Evolutionary conservation across 2,329 filamentous ascomycete genomes (phyloP).

Genomic region (Calycina herbarum): DNA sequence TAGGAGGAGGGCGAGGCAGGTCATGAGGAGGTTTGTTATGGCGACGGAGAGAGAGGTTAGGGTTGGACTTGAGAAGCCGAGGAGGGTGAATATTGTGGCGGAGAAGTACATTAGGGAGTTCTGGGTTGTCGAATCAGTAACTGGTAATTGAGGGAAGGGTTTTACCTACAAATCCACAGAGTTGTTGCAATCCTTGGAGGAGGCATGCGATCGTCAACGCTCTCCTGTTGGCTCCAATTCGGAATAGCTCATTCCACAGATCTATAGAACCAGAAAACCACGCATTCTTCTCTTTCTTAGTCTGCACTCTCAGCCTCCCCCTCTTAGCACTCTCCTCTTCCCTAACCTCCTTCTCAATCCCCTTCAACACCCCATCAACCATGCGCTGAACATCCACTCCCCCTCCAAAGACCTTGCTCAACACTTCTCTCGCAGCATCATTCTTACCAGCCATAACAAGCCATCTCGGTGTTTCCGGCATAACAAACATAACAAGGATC

Average conservation of each 20-base stretch:
- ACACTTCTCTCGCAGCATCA: slow-evolving; percentile 61
- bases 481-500: slow-evolving; percentile 62
- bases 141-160: background rate
- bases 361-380: slow-evolving; percentile 61
- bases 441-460: slow-evolving; percentile 68
- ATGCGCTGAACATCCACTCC: slow-evolving; percentile 45
- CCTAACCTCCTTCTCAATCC: slow-evolving; percentile 73
- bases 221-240: slow-evolving; percentile 64
- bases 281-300: slow-evolving; percentile 23
- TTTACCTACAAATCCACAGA: slow-evolving; percentile 73
- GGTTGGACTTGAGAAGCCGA: slow-evolving; percentile 77
- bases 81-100: slow-evolving; percentile 74
- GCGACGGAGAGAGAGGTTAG: slow-evolving; percentile 79
- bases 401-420: slow-evolving; percentile 63
- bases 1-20: slow-evolving; percentile 69
- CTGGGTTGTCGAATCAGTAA: slow-evolving; percentile 39
- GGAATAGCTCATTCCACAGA: slow-evolving; percentile 54
- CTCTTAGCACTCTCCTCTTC: slow-evolving; percentile 59
- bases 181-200: slow-evolving; percentile 82
- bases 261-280: slow-evolving; percentile 37
- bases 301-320: slow-evolving; percentile 27
- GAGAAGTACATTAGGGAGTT: slow-evolving; percentile 94
- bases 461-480: slow-evolving; percentile 91
- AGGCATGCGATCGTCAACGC: slow-evolving; percentile 84
- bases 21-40: slow-evolving; percentile 80